phyloP scores from a whole-genome alignment of 208 protist species.

The Lotmaria passim region DNA sequence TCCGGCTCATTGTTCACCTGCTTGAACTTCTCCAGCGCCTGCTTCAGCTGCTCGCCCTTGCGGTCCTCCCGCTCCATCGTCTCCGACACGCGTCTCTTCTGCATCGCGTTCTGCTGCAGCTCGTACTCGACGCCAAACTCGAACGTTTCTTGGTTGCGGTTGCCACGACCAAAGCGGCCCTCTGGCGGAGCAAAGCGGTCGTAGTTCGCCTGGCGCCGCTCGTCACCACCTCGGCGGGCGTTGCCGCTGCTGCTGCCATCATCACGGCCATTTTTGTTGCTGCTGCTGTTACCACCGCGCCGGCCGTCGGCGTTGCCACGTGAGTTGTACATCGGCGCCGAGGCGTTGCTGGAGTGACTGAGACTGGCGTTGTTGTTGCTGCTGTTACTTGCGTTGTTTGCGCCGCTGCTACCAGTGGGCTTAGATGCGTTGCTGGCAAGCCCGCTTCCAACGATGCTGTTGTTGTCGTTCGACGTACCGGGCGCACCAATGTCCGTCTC shows the following conservation, averaged over 20 bases:
- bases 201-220: slow-evolving; percentile 21
- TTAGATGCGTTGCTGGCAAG: not conserved
- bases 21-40: slow-evolving; percentile 46
- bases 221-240: not conserved
- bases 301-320: slow-evolving; percentile 14
- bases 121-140: slow-evolving; percentile 87
- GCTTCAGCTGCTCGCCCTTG: slow-evolving; percentile 39
- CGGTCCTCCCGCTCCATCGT: slow-evolving; percentile 67
- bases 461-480: slow-evolving; percentile 2
- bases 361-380: slow-evolving; percentile 9
- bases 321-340: slow-evolving; percentile 6
- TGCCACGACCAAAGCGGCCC: slow-evolving; percentile 49
- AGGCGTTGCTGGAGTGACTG: not conserved
- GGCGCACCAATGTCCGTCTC: slow-evolving; percentile 31
- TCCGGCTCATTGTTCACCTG: slow-evolving; percentile 38
- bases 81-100: slow-evolving; percentile 65
- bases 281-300: slow-evolving; percentile 22
- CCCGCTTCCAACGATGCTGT: slow-evolving; percentile 15
- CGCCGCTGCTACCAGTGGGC: too few relatives aligned
- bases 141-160: slow-evolving; percentile 83
- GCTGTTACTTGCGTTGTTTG: slow-evolving; percentile 17
- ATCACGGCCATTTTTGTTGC: not conserved
- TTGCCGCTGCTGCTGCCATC: slow-evolving; percentile 6
- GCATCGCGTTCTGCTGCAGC: slow-evolving; percentile 70
- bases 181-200: slow-evolving; percentile 72